Conservation (phyloP, 257 asterid species). For the Penstemon davidsonii region DNA sequence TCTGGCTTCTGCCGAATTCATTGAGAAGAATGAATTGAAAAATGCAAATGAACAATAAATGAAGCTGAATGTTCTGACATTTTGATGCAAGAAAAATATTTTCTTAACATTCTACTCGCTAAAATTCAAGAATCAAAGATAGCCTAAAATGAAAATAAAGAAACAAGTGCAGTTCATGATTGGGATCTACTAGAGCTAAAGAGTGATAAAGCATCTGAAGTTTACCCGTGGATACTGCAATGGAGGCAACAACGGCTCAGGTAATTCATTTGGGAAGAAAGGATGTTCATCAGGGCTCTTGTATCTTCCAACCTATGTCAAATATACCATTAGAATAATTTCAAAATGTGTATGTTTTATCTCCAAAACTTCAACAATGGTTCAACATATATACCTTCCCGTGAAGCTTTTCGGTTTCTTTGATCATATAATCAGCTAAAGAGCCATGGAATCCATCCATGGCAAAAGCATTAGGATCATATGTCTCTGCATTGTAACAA, state of each 20-base stretch:
- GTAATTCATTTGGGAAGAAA: slow-evolving; percentile 68
- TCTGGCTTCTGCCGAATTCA: too few relatives aligned
- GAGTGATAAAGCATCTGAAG: too few relatives aligned
- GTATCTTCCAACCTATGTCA: slow-evolving; percentile 82
- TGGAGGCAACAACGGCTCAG: slow-evolving; percentile 81
- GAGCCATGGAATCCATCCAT: slow-evolving; percentile 83
- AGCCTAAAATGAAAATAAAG: too few relatives aligned
- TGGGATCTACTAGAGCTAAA: too few relatives aligned
- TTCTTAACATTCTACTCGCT: too few relatives aligned
- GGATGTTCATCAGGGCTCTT: slow-evolving; percentile 94
- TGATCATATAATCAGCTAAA: slow-evolving; percentile 76
- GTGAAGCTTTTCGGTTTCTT: slow-evolving; percentile 94
- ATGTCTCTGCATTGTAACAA: slow-evolving; percentile 66
- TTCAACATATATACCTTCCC: slow-evolving; percentile 50
- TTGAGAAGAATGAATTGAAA: too few relatives aligned
- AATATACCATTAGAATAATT: background rate
- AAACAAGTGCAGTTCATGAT: too few relatives aligned
- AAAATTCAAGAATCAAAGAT: too few relatives aligned
- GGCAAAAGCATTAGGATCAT: slow-evolving; percentile 63
- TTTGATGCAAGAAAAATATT: too few relatives aligned
- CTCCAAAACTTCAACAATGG: slow-evolving; percentile 8
- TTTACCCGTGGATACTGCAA: slow-evolving; percentile 78
- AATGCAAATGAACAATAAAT: too few relatives aligned
- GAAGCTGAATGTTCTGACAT: too few relatives aligned
- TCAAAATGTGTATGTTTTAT: background rate